These are phyloP conservation scores for Aspergillus felis DNA, from an alignment of 2,329 filamentous ascomycete genomes.

Conservation along the genomic window DNA sequence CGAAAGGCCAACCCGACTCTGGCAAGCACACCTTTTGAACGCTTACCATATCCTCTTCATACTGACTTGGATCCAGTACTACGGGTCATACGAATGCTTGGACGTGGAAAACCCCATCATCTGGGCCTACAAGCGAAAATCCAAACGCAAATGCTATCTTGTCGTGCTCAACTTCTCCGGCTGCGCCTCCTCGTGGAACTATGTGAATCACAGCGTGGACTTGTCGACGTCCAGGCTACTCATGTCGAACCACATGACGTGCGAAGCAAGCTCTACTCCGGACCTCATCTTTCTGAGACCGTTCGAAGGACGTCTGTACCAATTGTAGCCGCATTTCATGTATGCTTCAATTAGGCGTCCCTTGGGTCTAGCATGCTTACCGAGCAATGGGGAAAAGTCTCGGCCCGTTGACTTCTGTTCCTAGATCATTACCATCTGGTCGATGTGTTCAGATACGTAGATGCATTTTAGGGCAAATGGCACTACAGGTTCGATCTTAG, in stretches of 20 bases:
- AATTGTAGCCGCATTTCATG: neutral
- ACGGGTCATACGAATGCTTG: conserved; percentile 12
- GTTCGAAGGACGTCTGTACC: conserved; percentile 8
- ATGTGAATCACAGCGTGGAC: conserved; percentile 5
- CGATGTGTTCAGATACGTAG: neutral
- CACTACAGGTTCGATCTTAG: neutral
- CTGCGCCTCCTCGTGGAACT: conserved; percentile 6
- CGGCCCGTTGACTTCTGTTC: too few relatives aligned
- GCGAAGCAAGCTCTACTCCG: conserved; percentile 1
- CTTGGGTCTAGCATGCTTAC: too few relatives aligned
- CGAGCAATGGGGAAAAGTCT: too few relatives aligned
- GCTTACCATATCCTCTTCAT: neutral
- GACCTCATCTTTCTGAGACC: conserved; percentile 2
- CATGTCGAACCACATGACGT: conserved; percentile 10
- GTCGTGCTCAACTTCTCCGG: conserved; percentile 12
- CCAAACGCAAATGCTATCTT: conserved; percentile 11
- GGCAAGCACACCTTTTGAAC: conserved; percentile 3
- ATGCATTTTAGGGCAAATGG: neutral
- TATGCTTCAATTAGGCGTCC: neutral
- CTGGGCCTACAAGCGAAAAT: conserved; percentile 9
- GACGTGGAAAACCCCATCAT: conserved; percentile 9
- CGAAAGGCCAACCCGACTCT: conserved; percentile 47
- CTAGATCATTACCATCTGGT: neutral
- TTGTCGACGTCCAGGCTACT: conserved; percentile 6
- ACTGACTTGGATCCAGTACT: conserved; percentile 4